Base-by-base conservation (phyloP, 2,329 filamentous ascomycete genomes). In the Macrophomina pseudophaseolina region DNA sequence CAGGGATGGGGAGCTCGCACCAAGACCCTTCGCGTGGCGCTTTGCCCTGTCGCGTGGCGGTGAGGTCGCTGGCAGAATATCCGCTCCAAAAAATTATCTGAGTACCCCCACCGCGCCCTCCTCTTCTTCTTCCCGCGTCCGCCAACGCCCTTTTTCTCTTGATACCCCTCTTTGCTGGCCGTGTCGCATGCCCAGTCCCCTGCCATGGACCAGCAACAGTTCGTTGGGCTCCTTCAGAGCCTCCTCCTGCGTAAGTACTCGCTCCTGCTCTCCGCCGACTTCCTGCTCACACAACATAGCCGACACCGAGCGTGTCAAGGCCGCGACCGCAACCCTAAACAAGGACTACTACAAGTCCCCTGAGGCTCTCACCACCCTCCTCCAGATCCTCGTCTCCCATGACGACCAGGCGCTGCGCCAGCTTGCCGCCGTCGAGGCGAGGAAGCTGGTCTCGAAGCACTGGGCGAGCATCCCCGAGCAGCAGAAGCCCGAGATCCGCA, bases 271-370 rank as follows among this genome's bases (percentile, higher is more conserved):
- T 33, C 68, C 69, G 79, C 84, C 71, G 83, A 53, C 69, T 69
- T 53, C 54, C 69, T 53, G 54, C 51, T 66, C 23, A 35, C 48
- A 46, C 62, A 54, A 38, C 73, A 44, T 75, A 97, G 93, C 95
- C 77, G 90, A 97, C 81, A 97, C 77, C 18, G 78, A 78, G 67
- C 73, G 75, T 81, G 90, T 97, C 80, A 96, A 97, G 87, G 88
- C 91, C 71, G 93, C 94, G 70, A 99, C 94, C 18, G 88, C 91
- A 67, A 89, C 93, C 74, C 88, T 98, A 68, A 94, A 97, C 81
- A 95, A 96, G 81, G 92, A 91, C 81, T 98, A 92, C 85, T 98
- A 97, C 84, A 90, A 88, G 74, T 88, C 93, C 72, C 91, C 94
- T 46, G 88, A 93, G 74, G 92, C 93, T 16, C 88, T 98, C 67